Evolutionary conservation across 371 early-diverging fungal genomes (phyloP).

Genomic region (Cokeromyces recurvatus): DNA sequence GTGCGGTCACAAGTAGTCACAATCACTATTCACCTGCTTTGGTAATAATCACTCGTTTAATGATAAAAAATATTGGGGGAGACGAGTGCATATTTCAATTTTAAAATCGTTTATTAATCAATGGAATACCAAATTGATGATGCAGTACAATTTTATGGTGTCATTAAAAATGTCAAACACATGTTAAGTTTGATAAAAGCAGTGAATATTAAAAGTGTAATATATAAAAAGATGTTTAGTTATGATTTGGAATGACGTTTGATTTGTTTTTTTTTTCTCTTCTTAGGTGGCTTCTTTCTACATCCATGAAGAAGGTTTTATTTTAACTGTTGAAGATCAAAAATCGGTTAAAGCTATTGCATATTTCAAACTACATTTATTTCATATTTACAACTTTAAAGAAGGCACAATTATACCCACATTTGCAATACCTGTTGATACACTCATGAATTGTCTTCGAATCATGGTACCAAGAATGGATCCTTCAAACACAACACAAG

Average conservation of each 20-base stretch:
- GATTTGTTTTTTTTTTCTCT: neutral
- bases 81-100: no score
- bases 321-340: slow-evolving; percentile 25
- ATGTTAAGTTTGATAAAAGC: slow-evolving; percentile 3
- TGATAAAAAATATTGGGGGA: no score
- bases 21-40: no score
- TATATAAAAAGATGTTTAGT: no score
- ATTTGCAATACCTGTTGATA: slow-evolving; percentile 25
- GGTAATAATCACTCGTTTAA: no score
- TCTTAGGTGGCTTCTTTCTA: slow-evolving; percentile 1
- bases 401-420: slow-evolving; percentile 9
- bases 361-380: slow-evolving; percentile 28
- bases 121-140: slow-evolving; percentile 10
- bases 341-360: slow-evolving; percentile 29
- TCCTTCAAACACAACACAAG: neutral
- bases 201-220: slow-evolving; percentile 12
- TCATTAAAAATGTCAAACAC: slow-evolving; percentile 2
- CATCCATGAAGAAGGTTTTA: slow-evolving; percentile 35
- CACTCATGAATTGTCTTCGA: slow-evolving; percentile 26
- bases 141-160: slow-evolving; percentile 7
- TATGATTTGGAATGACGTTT: no score
- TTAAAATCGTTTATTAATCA: no score
- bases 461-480: slow-evolving; percentile 8
- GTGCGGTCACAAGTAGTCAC: no score
- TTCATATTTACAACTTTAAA: slow-evolving; percentile 18